These are phyloP conservation scores for Trichoderma sp. DNA, from an alignment of 2,329 filamentous ascomycete genomes.

Conservation along the genomic window DNA sequence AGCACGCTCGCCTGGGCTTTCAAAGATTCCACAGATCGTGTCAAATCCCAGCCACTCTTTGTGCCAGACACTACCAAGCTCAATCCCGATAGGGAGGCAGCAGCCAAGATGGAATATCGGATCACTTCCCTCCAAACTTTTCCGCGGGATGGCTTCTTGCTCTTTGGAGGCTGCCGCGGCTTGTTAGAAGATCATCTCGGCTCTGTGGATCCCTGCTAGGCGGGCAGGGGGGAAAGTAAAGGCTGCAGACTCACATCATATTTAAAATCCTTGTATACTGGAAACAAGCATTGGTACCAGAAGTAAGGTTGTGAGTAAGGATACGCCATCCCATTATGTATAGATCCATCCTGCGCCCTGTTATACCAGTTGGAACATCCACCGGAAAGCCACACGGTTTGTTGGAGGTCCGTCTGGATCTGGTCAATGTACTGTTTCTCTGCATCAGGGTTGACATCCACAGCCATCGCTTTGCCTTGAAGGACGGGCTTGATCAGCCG, in stretches of 20 bases:
- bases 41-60: not conserved
- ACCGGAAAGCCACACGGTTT: slow-evolving; percentile 43
- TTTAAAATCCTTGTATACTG: slow-evolving; percentile 40
- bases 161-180: not conserved
- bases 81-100: slow-evolving; percentile 20
- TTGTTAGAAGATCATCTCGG: not conserved
- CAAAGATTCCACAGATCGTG: not conserved
- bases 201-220: too few relatives aligned
- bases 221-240: not conserved
- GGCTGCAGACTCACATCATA: slow-evolving; percentile 38
- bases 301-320: slow-evolving; percentile 43
- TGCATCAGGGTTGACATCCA: slow-evolving; percentile 42
- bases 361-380: slow-evolving; percentile 47
- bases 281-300: slow-evolving; percentile 46
- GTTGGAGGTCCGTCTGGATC: slow-evolving; percentile 40
- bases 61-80: slow-evolving; percentile 1
- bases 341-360: slow-evolving; percentile 33
- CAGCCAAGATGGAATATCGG: slow-evolving; percentile 2
- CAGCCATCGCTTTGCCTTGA: slow-evolving; percentile 38
- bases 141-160: not conserved
- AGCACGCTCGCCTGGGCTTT: slow-evolving; percentile 2
- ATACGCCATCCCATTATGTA: slow-evolving; percentile 44
- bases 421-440: slow-evolving; percentile 41
- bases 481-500: slow-evolving; percentile 59
- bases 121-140: not conserved